These are phyloP conservation scores for Tilletia setariae DNA, from an alignment of 1,284 basidiomycete species.

Conservation along the genomic window DNA sequence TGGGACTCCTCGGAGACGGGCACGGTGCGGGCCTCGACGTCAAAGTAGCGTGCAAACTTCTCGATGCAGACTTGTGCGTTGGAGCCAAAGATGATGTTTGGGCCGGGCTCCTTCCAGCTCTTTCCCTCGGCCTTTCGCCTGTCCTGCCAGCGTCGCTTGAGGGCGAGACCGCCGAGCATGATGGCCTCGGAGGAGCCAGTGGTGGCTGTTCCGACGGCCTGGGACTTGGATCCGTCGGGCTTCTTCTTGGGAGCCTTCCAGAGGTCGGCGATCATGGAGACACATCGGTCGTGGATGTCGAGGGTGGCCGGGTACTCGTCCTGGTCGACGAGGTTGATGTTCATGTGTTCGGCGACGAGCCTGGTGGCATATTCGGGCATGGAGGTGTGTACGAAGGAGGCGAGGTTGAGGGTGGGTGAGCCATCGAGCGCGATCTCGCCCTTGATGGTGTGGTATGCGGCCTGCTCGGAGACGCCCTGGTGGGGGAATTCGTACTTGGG, in stretches of 20 bases:
- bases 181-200: conserved; percentile 87
- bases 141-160: conserved; percentile 92
- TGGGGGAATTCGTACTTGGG: conserved; percentile 57
- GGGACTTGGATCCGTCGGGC: conserved; percentile 57
- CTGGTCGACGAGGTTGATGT: conserved; percentile 68
- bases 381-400: conserved; percentile 62
- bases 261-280: conserved; percentile 82
- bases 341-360: conserved; percentile 62
- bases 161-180: conserved; percentile 85
- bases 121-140: conserved; percentile 75
- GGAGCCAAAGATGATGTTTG: conserved; percentile 73
- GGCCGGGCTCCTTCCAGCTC: conserved; percentile 55
- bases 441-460: conserved; percentile 49
- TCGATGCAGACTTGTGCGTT: conserved; percentile 67
- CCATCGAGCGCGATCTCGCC: conserved; percentile 8
- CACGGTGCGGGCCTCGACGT: conserved; percentile 64
- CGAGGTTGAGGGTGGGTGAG: conserved; percentile 74
- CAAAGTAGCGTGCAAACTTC: conserved; percentile 77
- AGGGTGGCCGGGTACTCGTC: conserved; percentile 74
- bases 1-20: conserved; percentile 38
- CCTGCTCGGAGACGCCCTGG: conserved; percentile 54
- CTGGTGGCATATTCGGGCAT: conserved; percentile 58
- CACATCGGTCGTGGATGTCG: conserved; percentile 56
- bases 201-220: conserved; percentile 68
- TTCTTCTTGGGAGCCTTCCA: conserved; percentile 67